phyloP scores from a whole-genome alignment of 1,284 basidiomycete species.

The Pterulicium gracile region DNA sequence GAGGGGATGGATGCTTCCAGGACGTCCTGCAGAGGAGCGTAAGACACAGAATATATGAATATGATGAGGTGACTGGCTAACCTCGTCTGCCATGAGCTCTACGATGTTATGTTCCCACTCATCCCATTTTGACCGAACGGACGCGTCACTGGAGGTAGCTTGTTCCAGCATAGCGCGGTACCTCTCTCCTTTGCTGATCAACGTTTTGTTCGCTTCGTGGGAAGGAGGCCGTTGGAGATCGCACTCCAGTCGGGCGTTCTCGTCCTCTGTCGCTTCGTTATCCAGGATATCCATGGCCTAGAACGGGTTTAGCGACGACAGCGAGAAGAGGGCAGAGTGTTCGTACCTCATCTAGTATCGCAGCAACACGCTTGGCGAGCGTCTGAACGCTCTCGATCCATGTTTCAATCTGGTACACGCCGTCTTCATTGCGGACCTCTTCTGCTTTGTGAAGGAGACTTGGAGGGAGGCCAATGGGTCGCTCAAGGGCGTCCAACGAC shows the following conservation, averaged over 20 bases:
- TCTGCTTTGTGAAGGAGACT: slow-evolving; percentile 81
- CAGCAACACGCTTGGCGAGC: slow-evolving; percentile 52
- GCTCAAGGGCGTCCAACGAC: slow-evolving; percentile 80
- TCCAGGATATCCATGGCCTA: slow-evolving; percentile 86
- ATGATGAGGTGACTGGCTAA: slow-evolving; percentile 2
- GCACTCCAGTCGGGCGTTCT: slow-evolving; percentile 43
- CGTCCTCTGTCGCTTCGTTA: slow-evolving; percentile 84
- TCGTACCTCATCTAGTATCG: slow-evolving; percentile 67
- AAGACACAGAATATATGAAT: too few species aligned
- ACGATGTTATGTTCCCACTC: slow-evolving; percentile 74
- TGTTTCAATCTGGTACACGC: slow-evolving; percentile 59
- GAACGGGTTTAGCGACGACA: neutral
- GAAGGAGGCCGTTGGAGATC: slow-evolving; percentile 51
- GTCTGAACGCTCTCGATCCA: slow-evolving; percentile 67
- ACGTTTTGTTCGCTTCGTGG: slow-evolving; percentile 65
- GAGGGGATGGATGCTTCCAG: slow-evolving; percentile 62
- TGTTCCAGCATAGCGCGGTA: slow-evolving; percentile 67
- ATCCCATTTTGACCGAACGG: slow-evolving; percentile 75
- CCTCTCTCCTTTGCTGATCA: slow-evolving; percentile 60
- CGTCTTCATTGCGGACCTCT: slow-evolving; percentile 74
- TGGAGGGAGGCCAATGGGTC: slow-evolving; percentile 81
- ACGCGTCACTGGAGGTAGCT: slow-evolving; percentile 66
- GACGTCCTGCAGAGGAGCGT: slow-evolving; percentile 37
- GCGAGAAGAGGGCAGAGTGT: neutral
- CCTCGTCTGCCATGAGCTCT: slow-evolving; percentile 67